phyloP scores from a whole-genome alignment of 2,329 filamentous ascomycete species.

The Microcyclosporella mali region DNA sequence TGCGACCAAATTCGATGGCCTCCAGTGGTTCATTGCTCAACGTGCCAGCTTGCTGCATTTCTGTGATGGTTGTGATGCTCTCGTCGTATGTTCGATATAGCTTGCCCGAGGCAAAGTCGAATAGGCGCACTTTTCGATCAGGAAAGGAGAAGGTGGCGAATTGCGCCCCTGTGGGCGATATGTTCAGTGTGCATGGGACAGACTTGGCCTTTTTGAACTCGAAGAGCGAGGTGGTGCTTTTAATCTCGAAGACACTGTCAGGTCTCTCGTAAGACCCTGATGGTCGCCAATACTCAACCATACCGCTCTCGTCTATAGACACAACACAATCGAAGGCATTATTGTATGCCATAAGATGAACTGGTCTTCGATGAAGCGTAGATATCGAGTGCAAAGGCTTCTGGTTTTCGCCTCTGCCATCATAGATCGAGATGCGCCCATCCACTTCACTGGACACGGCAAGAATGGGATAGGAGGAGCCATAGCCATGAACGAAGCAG shows the following conservation, averaged over 20 bases:
- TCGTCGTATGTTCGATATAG: conserved; percentile 92
- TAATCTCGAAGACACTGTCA: conserved; percentile 83
- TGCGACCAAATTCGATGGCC: conserved; percentile 82
- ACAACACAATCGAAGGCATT: conserved; percentile 82
- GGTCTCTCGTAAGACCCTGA: conserved; percentile 80
- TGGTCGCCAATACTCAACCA: conserved; percentile 95
- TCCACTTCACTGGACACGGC: conserved; percentile 73
- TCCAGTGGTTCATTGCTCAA: conserved; percentile 69
- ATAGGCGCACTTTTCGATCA: conserved; percentile 85
- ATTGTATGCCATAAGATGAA: conserved; percentile 85
- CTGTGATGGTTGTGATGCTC: conserved; percentile 77
- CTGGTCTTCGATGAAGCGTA: conserved; percentile 71
- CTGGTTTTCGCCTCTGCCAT: conserved; percentile 76
- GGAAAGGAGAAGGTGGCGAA: conserved; percentile 89
- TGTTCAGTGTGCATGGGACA: conserved; percentile 69
- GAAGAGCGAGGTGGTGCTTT: conserved; percentile 89
- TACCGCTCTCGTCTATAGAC: conserved; percentile 81
- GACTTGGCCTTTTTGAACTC: conserved; percentile 95
- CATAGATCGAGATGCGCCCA: conserved; percentile 73
- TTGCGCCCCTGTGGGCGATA: conserved; percentile 79
- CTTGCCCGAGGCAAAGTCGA: conserved; percentile 85
- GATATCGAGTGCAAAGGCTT: conserved; percentile 71
- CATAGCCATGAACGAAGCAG: conserved; percentile 86
- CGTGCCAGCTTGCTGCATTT: conserved; percentile 94
- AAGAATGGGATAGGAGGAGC: conserved; percentile 78